Base-by-base conservation (phyloP, 2,329 filamentous ascomycete species). In the Aaosphaeria arxii region DNA sequence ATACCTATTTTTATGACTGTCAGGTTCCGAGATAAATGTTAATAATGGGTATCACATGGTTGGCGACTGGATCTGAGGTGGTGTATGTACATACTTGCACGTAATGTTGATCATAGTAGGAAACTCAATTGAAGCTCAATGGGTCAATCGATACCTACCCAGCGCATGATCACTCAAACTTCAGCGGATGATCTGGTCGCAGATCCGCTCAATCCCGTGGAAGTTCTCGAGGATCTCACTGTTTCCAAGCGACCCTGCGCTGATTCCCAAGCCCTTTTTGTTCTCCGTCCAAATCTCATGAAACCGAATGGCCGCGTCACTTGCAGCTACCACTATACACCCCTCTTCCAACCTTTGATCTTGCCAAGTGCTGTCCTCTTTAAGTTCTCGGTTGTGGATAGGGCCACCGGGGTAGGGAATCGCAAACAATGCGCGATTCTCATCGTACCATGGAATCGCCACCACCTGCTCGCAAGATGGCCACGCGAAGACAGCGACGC, bases 401-500 rank as follows among this genome's bases (percentile, higher is more conserved):
- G 83, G 79, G 5, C 83, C 79, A 3, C 84, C 81, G 7, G 91
- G 89, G 68, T 94, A 97, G 1, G 88, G 78, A 42, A 97, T 85
- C n/a, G 90, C 92, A 70, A 87, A 95, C 30, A 99, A 72, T 7
- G 91, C 92, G 35, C 90, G 80, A 66, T 88, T 82, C 51, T 89
- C 85, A 32, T 85, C 83, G 43, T 84, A 85, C 92, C 84, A 97
- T 0, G 91, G 88, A 48, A 97, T 87, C 11, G 87, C 86, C 7
- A 89, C 87, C 1, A 96, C 82, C 64, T 94, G 89, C 55, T 84
- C 83, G 70, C 94, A 97, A 47, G 88, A 87, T 0, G 94, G 94
- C 94, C 94, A 97, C 41, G 87, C 87, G 71, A 96, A 99, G 6
- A 97, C 86, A 1, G 91, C 94, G 55, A 99, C 89, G 17, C 94